Evolutionary conservation across 2,329 filamentous ascomycete species (phyloP).

Genomic region (Fusarium vanettenii): DNA sequence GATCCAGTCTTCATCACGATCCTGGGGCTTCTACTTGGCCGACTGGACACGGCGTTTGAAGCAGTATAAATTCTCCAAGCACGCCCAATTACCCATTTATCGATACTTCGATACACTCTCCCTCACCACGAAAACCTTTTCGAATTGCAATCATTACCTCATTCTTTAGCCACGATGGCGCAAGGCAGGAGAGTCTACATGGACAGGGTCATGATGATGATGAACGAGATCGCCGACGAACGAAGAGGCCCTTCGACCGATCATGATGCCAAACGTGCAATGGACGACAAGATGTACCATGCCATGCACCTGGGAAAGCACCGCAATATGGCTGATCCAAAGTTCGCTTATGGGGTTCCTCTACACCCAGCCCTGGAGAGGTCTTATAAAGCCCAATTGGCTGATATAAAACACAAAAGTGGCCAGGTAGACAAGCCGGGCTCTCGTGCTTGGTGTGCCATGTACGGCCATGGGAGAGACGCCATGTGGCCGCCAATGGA

Average conservation of each 20-base stretch:
- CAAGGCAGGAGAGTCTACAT: not conserved
- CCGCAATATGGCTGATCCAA: not conserved
- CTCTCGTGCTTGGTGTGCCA: not conserved
- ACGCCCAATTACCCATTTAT: not conserved
- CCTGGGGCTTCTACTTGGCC: not conserved
- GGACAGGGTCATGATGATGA: not conserved
- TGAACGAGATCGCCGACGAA: not conserved
- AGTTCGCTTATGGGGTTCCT: not conserved
- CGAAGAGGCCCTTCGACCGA: not conserved
- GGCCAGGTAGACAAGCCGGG: not conserved
- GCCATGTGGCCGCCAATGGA: slow-evolving; percentile 31
- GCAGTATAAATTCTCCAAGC: not conserved
- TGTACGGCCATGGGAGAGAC: slow-evolving; percentile 5
- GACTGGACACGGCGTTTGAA: not conserved
- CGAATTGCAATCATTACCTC: not conserved
- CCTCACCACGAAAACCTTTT: not conserved
- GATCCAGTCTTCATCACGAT: not conserved
- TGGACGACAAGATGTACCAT: not conserved
- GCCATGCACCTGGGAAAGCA: not conserved
- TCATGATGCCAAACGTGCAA: not conserved
- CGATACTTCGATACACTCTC: not conserved
- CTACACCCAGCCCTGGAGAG: not conserved
- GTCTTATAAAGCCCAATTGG: no score
- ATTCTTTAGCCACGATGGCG: not conserved
- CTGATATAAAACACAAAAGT: not conserved